Conservation (phyloP, 805 yeast species). For the Zygotorulaspora chibaensis region DNA sequence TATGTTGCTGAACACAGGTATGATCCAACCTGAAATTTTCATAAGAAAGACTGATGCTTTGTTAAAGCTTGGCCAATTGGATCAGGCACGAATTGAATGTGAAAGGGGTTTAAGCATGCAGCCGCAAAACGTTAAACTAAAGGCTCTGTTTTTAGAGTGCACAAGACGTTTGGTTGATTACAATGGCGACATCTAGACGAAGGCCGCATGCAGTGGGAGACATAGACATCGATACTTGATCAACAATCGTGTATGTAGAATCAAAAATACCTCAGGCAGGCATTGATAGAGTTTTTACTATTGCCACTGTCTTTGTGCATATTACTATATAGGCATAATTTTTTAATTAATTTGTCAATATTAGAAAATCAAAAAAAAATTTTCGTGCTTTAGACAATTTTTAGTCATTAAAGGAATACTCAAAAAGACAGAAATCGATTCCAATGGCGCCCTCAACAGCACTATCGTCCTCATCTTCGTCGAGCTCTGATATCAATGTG, state of each 20-base stretch:
- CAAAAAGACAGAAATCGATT: not conserved
- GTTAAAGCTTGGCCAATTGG: constrained; percentile 56
- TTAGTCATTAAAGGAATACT: not conserved
- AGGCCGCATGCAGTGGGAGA: not conserved
- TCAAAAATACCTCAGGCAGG: not conserved
- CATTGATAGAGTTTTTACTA: not conserved
- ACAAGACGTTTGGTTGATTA: constrained; percentile 28
- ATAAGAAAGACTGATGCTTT: constrained; percentile 65
- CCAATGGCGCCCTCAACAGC: constrained; percentile 12
- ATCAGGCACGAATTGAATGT: constrained; percentile 58
- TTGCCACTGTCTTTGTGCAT: not conserved
- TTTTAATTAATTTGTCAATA: no score
- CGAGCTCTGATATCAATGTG: constrained; percentile 35
- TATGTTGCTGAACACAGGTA: constrained; percentile 54
- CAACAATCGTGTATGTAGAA: no score
- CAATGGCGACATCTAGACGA: constrained; percentile 28
- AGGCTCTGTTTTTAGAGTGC: constrained; percentile 26
- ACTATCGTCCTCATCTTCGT: constrained; percentile 6
- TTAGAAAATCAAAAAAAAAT: not conserved
- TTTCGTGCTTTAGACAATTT: constrained; percentile 1
- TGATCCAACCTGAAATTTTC: constrained; percentile 63
- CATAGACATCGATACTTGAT: not conserved
- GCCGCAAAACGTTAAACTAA: constrained; percentile 43
- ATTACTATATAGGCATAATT: not conserved
- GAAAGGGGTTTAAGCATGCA: constrained; percentile 71